Conservation (phyloP, 164 flowering plant genomes). For the Vitis labrusca region DNA sequence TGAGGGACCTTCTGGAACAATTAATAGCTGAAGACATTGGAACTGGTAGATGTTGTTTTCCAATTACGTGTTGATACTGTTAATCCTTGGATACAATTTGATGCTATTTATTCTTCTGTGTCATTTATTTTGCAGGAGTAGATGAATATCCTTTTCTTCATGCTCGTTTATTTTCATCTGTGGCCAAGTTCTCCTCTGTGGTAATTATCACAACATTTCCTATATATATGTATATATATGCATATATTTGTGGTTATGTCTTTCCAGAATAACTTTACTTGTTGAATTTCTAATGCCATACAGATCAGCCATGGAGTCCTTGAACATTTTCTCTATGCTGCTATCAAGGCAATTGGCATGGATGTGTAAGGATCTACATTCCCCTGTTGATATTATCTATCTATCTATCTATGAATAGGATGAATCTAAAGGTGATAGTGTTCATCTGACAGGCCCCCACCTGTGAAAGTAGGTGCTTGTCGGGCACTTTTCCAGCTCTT, state of each 20-base stretch:
- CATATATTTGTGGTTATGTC: neutral
- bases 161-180: slow-evolving; percentile 75
- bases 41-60: slow-evolving; percentile 36
- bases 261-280: neutral
- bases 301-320: slow-evolving; percentile 62
- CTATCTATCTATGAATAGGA: neutral
- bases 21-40: slow-evolving; percentile 62
- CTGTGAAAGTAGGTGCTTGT: slow-evolving; percentile 94
- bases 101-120: slow-evolving; percentile 1
- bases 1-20: slow-evolving; percentile 53
- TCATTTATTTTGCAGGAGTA: slow-evolving; percentile 49
- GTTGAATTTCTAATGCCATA: slow-evolving; percentile 8
- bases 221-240: neutral
- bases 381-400: neutral
- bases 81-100: slow-evolving; percentile 8
- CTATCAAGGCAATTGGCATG: slow-evolving; percentile 62
- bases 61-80: neutral
- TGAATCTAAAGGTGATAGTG: slow-evolving; percentile 7
- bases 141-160: slow-evolving; percentile 83
- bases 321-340: slow-evolving; percentile 67
- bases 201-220: slow-evolving; percentile 31
- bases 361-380: slow-evolving; percentile 59
- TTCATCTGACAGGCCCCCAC: slow-evolving; percentile 61
- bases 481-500: slow-evolving; percentile 79
- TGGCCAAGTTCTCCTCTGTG: slow-evolving; percentile 80